A percentile compares a stretch with the other conserved stretches of the same genome.
phyloP scores from a whole-genome alignment of 768 basidiomycete species.

The Collybia nuda region DNA sequence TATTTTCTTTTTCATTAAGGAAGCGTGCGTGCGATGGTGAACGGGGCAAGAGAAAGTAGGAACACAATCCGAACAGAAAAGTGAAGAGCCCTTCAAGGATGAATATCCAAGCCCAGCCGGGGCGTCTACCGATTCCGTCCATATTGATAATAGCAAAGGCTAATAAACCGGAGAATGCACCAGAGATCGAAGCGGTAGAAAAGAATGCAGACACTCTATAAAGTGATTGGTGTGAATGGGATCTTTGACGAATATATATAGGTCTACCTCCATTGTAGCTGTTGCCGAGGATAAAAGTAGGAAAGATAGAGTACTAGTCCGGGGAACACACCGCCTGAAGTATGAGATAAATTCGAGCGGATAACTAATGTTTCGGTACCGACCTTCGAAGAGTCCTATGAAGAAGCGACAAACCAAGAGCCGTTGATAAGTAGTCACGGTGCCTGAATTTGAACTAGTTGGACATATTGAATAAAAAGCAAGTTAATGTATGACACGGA shows the following conservation, averaged over 20 bases:
- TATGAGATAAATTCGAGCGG: not conserved
- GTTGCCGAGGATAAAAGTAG: constrained; percentile 50
- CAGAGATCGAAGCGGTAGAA: not conserved
- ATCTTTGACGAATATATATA: too few species aligned
- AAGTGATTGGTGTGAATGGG: not conserved
- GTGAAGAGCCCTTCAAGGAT: not conserved
- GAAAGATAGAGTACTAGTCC: constrained; percentile 58
- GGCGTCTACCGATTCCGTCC: not conserved
- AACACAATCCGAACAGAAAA: not conserved
- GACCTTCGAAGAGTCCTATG: constrained; percentile 49
- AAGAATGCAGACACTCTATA: not conserved
- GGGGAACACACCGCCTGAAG: constrained; percentile 53
- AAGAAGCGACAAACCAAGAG: constrained; percentile 50
- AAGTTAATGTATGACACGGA: constrained; percentile 11
- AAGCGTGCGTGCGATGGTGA: constrained; percentile 8
- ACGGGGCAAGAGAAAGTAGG: not conserved
- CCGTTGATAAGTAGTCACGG: constrained; percentile 44
- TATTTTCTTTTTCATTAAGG: constrained; percentile 7
- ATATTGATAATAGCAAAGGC: constrained; percentile 4
- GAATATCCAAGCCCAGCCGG: constrained; percentile 9
- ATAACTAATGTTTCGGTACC: constrained; percentile 2
- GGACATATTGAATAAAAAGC: not conserved
- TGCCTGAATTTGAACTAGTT: constrained; percentile 30
- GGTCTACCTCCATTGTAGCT: constrained; percentile 41
- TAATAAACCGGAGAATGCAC: constrained; percentile 8